phyloP scores from a whole-genome alignment of 176 grass and related monocot species.

The Oryza nivara region DNA sequence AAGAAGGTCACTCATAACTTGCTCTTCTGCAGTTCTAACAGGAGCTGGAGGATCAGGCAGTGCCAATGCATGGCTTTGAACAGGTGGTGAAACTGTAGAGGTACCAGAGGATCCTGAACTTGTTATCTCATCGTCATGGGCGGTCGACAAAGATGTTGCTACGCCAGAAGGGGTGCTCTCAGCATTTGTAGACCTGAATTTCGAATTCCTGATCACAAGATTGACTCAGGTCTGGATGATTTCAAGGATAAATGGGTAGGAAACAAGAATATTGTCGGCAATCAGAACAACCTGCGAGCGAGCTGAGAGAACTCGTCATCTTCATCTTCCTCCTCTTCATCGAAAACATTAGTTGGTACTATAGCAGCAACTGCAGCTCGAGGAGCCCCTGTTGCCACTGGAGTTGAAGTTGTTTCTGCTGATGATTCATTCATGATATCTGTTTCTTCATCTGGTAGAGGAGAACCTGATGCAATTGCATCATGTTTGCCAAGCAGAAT shows the following conservation, averaged over 20 bases:
- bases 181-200: constrained; percentile 40
- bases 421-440: constrained; percentile 16
- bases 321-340: constrained; percentile 63
- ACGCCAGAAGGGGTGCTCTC: constrained; percentile 12
- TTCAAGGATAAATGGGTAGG: neutral
- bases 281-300: constrained; percentile 60
- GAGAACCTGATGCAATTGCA: constrained; percentile 67
- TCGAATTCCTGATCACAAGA: constrained; percentile 62
- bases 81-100: constrained; percentile 39
- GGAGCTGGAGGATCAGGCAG: constrained; percentile 55
- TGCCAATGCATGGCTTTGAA: constrained; percentile 43
- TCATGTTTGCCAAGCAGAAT: constrained; percentile 72
- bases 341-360: constrained; percentile 27
- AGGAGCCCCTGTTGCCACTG: constrained; percentile 28
- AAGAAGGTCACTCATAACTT: constrained; percentile 70
- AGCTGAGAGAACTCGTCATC: constrained; percentile 79
- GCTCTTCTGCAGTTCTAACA: constrained; percentile 60
- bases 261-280: neutral
- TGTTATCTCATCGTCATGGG: constrained; percentile 3
- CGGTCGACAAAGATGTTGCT: constrained; percentile 18
- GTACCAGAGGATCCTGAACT: constrained; percentile 23
- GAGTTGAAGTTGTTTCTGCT: constrained; percentile 8
- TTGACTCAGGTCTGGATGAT: constrained; percentile 16
- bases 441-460: constrained; percentile 48
- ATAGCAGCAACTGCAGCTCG: constrained; percentile 35